Evolutionary conservation across 2,329 filamentous ascomycete genomes (phyloP).

Genomic region (Pestalotiopsis sp.): DNA sequence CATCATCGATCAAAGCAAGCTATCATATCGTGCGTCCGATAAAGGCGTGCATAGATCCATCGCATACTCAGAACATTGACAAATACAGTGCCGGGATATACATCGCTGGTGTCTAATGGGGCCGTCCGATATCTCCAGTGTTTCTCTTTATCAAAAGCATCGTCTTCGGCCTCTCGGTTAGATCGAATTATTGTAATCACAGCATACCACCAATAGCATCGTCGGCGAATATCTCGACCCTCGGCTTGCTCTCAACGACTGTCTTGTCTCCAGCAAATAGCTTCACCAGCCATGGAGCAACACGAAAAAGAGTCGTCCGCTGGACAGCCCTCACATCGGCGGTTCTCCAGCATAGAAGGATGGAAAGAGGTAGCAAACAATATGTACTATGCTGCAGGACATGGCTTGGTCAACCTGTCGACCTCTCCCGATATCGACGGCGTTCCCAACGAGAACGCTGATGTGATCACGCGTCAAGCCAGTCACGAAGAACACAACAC

Average conservation of each 20-base stretch:
- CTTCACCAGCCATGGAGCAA: constrained; percentile 3
- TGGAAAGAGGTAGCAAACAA: constrained; percentile 6
- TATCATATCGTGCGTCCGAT: background rate
- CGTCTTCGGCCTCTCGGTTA: background rate
- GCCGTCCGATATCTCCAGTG: background rate
- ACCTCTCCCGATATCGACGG: background rate
- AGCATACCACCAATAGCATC: background rate
- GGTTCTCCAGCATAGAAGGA: constrained; percentile 4
- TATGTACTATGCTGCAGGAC: background rate
- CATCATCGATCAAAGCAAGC: background rate
- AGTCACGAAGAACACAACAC: background rate
- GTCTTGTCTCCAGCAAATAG: background rate
- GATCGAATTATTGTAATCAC: background rate
- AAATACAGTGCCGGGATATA: too few relatives aligned
- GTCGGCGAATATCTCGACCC: background rate
- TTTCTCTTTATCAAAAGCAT: background rate
- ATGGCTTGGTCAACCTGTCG: background rate
- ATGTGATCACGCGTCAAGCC: background rate
- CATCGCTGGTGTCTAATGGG: background rate
- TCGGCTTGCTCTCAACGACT: background rate
- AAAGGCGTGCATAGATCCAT: background rate
- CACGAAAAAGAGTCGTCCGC: background rate
- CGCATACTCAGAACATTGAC: too few relatives aligned
- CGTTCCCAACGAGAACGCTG: background rate
- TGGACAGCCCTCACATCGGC: background rate